Evolutionary conservation across 2,329 filamentous ascomycete genomes (phyloP).

Genomic region (Aspergillus hortae): DNA sequence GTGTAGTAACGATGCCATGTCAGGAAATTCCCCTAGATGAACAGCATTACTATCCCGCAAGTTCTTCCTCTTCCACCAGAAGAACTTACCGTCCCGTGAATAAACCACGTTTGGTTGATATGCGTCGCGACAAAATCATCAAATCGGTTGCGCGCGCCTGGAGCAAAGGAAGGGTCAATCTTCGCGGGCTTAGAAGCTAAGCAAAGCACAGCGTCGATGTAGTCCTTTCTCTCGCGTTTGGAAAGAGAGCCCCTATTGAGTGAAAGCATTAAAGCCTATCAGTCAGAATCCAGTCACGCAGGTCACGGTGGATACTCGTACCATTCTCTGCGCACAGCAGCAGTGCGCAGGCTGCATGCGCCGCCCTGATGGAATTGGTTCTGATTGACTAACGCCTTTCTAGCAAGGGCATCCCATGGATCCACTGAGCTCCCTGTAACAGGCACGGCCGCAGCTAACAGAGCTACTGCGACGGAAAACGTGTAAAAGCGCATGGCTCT

Average conservation of each 20-base stretch:
- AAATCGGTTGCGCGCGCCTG: constrained; percentile 46
- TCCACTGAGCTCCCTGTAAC: neutral
- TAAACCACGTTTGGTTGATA: constrained; percentile 45
- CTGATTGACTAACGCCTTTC: neutral
- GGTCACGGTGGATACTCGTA: neutral
- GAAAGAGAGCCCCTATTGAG: constrained; percentile 3
- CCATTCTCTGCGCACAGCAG: constrained; percentile 18
- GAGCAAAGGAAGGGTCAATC: constrained; percentile 25
- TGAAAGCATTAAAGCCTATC: neutral
- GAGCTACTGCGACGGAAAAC: neutral
- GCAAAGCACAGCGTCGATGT: constrained; percentile 47
- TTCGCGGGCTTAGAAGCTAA: constrained; percentile 18
- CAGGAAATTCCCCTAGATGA: constrained; percentile 31
- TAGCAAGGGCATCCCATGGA: neutral
- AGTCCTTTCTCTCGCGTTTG: constrained; percentile 21
- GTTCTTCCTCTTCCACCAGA: constrained; percentile 14
- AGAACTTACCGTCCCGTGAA: constrained; percentile 40
- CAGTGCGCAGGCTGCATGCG: constrained; percentile 12
- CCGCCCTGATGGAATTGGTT: neutral
- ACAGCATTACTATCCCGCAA: neutral
- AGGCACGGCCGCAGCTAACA: neutral
- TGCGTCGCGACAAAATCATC: constrained; percentile 53
- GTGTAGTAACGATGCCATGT: constrained; percentile 46
- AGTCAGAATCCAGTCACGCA: neutral
- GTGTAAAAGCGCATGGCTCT: too few relatives aligned